Evolutionary conservation across 2,329 filamentous ascomycete species (phyloP), one percentile per base, ranked within the genome.

Genomic region (Remersonia thermophila): DNA sequence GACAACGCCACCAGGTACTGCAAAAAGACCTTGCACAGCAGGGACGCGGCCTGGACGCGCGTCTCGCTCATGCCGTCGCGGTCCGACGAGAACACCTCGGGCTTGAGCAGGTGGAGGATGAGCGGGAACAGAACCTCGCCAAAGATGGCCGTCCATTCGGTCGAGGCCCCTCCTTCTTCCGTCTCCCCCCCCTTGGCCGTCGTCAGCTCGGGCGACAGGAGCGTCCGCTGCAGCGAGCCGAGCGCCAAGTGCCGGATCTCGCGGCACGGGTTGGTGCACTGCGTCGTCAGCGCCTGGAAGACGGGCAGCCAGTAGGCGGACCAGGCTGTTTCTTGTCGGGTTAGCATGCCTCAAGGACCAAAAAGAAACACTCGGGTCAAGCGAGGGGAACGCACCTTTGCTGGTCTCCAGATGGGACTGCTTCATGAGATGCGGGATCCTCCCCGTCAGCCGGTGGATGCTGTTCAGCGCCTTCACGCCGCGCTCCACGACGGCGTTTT

Each of bases 281-380:
- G 91, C 4, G 76, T 77, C 3, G 83, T 91, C 13, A 98, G 64
- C 5, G 85, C 83, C 48, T 85, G 77, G 59, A 98, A 91, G 17
- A 98, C 86, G 2, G 89, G 91, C 11, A 87, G 79, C 91, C 91
- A 98, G 57, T 98, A 98, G 7, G 91, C 85, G 34, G 85, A 86
- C 91, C 91, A 98, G 11, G 91, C 91, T 83, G 44, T n/a, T 32
- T 23, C 33, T 47, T n/a, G n/a, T n/a, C 45, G 14, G 16, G 10
- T 14, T 12, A 10, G 23, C n/a, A n/a, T n/a, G n/a, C n/a, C n/a
- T n/a, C n/a, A n/a, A n/a, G n/a, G n/a, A n/a, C n/a, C n/a, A n/a
- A n/a, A n/a, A n/a, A n/a, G n/a, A n/a, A n/a, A n/a, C n/a, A n/a
- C n/a, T n/a, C n/a, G n/a, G n/a, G n/a, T n/a, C n/a, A n/a, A n/a